Conservation (phyloP, 2,329 filamentous ascomycete species). For the Aspergillus brunneoviolaceus region DNA sequence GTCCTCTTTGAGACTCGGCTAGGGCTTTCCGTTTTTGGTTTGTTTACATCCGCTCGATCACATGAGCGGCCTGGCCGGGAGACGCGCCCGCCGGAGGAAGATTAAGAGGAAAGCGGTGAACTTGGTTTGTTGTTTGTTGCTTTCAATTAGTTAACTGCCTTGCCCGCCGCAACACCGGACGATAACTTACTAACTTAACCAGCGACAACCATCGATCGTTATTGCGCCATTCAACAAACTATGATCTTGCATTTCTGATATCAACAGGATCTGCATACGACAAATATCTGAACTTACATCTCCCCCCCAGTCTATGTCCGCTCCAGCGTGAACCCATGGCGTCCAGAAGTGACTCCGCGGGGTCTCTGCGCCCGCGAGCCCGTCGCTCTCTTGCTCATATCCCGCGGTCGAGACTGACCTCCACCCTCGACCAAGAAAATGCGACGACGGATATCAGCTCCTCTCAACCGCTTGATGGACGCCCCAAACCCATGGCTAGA, state of each 20-base stretch:
- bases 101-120: not conserved
- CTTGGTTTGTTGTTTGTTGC: not conserved
- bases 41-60: constrained; percentile 42
- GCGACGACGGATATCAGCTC: constrained; percentile 65
- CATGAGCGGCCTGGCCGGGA: constrained; percentile 27
- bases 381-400: constrained; percentile 72
- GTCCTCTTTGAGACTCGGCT: constrained; percentile 35
- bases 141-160: too few relatives aligned
- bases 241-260: not conserved
- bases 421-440: constrained; percentile 72
- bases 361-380: constrained; percentile 41
- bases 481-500: constrained; percentile 39
- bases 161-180: too few relatives aligned
- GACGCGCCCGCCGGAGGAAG: constrained; percentile 28
- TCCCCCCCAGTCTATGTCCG: constrained; percentile 16
- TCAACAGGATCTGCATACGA: not conserved
- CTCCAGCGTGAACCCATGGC: constrained; percentile 28
- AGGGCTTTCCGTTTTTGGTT: constrained; percentile 41
- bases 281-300: not conserved
- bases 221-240: not conserved
- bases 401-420: constrained; percentile 49
- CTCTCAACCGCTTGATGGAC: constrained; percentile 27
- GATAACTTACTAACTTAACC: too few relatives aligned
- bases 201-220: not conserved
- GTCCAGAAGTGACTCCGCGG: constrained; percentile 36